These are phyloP conservation scores for Pachysandra terminalis DNA, from an alignment of 164 flowering plant genomes.

Conservation along the genomic window DNA sequence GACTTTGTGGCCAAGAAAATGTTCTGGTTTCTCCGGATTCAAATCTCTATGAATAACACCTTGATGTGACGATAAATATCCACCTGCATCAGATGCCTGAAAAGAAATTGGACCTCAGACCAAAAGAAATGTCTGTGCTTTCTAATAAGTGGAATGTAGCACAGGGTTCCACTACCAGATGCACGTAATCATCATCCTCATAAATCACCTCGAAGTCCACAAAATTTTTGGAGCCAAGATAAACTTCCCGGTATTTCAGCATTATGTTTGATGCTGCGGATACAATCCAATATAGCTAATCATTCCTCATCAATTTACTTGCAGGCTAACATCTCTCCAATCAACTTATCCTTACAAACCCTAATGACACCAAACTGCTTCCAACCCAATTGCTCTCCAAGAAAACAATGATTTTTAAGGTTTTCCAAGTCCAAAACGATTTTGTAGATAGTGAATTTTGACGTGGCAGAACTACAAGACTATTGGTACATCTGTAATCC, in stretches of 20 bases:
- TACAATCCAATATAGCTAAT: conserved; percentile 42
- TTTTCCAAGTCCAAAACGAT: conserved; percentile 43
- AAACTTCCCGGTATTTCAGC: conserved; percentile 56
- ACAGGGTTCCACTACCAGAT: conserved; percentile 66
- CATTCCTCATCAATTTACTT: conserved; percentile 53
- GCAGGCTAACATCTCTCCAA: conserved; percentile 51
- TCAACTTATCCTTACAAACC: conserved; percentile 54
- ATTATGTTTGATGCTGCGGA: conserved; percentile 46
- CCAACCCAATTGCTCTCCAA: conserved; percentile 72
- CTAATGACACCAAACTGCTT: conserved; percentile 77
- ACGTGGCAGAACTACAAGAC: no score
- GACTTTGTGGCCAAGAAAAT: conserved; percentile 46
- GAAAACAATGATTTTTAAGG: conserved; percentile 44
- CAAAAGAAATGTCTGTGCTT: conserved; percentile 43
- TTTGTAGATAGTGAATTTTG: no score
- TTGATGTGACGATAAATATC: conserved; percentile 53
- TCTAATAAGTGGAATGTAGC: conserved; percentile 49
- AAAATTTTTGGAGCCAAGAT: conserved; percentile 58
- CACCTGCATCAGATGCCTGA: conserved; percentile 46
- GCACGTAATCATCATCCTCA: conserved; percentile 56
- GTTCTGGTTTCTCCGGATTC: conserved; percentile 67
- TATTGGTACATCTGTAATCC: no score
- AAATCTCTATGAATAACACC: conserved; percentile 63
- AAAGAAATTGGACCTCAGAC: conserved; percentile 34
- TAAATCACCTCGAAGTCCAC: conserved; percentile 53